phyloP scores from a whole-genome alignment of 2,329 filamentous ascomycete species.

The Aspergillus caelatus region DNA sequence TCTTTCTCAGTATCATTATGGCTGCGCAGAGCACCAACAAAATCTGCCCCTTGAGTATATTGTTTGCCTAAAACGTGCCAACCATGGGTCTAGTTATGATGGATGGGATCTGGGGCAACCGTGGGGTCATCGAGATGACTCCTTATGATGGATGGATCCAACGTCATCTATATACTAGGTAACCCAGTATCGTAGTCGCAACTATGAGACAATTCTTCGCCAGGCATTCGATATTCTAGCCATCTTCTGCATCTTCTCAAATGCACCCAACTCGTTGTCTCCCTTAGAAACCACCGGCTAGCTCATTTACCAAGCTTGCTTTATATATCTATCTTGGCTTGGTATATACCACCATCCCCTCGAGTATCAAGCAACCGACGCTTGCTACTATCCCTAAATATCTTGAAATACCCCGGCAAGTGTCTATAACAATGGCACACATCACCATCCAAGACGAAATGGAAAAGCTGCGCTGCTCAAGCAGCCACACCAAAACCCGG shows the following conservation, averaged over 20 bases:
- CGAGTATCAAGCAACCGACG: not conserved
- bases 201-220: not conserved
- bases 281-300: not conserved
- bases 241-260: not conserved
- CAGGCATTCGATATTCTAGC: too few species aligned
- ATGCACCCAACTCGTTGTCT: not conserved
- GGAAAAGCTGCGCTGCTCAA: not conserved
- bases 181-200: not conserved
- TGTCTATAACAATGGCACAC: not conserved
- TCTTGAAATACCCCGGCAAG: not conserved
- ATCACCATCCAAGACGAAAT: not conserved
- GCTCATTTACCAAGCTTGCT: not conserved
- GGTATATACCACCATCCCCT: not conserved
- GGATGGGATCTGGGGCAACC: not conserved
- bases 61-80: not conserved
- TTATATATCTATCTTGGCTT: not conserved
- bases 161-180: not conserved
- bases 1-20: not conserved
- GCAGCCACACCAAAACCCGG: not conserved
- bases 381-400: not conserved
- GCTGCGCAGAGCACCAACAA: not conserved
- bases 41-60: not conserved
- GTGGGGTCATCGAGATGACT: not conserved
- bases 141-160: not conserved
- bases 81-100: not conserved